Base-by-base conservation (phyloP, 2,329 filamentous ascomycete species). In the Mollisia scopiformis region DNA sequence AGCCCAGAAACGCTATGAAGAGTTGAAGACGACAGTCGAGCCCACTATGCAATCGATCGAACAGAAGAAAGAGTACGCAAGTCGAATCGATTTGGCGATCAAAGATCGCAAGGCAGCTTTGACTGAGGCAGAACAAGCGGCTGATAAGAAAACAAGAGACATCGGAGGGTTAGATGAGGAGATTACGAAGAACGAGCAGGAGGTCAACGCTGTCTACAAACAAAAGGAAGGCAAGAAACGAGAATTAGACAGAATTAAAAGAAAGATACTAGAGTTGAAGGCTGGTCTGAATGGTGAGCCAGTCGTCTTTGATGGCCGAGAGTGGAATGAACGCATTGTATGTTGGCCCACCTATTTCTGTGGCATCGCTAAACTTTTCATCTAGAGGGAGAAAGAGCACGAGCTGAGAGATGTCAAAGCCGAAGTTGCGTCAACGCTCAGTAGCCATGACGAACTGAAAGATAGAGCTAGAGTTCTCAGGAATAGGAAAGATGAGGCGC, bases 241-340 rank as follows among this genome's bases (percentile, higher is more conserved):
- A 46, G 84, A 87, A 6, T 65, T 84, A 0, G 74, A 74, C 14
- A 74, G 77, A 23, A 76, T 83, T n/a, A 80, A 82, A 50, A 80
- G 81, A 46, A 82, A 77, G 27, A 87, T 96, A 50, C 84, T 81
- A 2, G 77, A 79, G 6, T 76, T 93, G n/a, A 82, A 90, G 71
- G 86, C 83, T 5, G 82, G 85, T 62, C 75, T 87, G 65, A 83
- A 87, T 59, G 84, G 88, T 46, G 80, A 81, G 13, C 87, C 89
- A 0, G 79, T 83, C 0, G 83, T 88, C 6, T 92, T 95, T 70
- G 87, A 95, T 71, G 75, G 85, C 10, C 79, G 82, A 5, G 85
- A 85, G 4, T 93, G 87, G 77, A 95, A 94, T 66, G 83, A 86
- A 55, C 85, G 85, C 64, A 88, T 93, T 74, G 89, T 91, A 76